Evolutionary conservation across 2,329 filamentous ascomycete species (phyloP), one percentile per base, ranked within the genome.

Genomic region (Cladosporium sp.): DNA sequence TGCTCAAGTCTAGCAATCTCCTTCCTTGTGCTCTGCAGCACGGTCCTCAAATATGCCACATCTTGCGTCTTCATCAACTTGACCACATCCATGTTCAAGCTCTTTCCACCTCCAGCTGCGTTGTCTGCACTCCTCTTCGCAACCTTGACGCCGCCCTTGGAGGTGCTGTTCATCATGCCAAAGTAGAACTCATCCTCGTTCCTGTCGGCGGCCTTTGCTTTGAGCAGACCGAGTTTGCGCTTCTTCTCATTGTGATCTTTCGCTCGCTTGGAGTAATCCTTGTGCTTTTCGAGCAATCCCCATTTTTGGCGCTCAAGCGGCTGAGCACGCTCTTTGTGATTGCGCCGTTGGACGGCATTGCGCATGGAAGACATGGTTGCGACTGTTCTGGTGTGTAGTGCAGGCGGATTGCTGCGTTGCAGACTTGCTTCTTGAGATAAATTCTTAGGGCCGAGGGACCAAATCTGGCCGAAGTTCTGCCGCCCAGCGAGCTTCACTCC

Each of bases 281-380:
- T 97, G 82, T 94, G 89, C 78, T 99, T 97, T 75, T 97, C 94
- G 62, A 97, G 86, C 20, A 97, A 84, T 64, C 94, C 94, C 76
- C 92, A 91, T 79, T 90, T 90, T 65, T 87, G 80, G 55, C 94
- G 90, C 72, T 92, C 89, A 63, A 85, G 76, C 40, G 92, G 89
- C 74, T 97, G 94, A 37, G 90, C 89, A 68, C 94, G 88, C 81
- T 97, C 94, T 67, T 88, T 85, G 76, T 97, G 93, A 66, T 91
- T 88, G 70, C 91, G 90, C 75, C 90, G 85, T 67, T 91, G 85
- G 61, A 92, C 84, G 72, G 81, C 80, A 69, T 84, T 84, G 65
- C 82, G 80, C 73, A 84, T 78, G 38, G 82, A 82, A 22, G 82
- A 84, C 82, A 84, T 84, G 45, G 20, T 60, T 47, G 51, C 50